Base-by-base conservation (phyloP, 352 stramenopile genomes). In the Globisporangium recalcitrans region DNA sequence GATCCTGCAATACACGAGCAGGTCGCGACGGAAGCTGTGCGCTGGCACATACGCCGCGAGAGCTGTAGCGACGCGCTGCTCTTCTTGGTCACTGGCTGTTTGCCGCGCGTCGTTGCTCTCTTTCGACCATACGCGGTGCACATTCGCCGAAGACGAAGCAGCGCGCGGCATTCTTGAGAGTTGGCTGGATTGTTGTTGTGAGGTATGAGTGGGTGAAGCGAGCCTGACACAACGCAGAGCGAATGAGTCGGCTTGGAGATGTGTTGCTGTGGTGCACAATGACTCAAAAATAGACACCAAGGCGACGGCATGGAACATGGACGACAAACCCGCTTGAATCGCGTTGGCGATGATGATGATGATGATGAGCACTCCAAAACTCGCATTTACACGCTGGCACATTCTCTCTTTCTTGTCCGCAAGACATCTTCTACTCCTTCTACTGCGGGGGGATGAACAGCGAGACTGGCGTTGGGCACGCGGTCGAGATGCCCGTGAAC, bases 1-100 rank as follows among this genome's bases (percentile, higher is more conserved):
- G 13, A 87, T 57, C 44, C 72, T 74, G 63, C 76, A 90, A 64
- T 85, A 91, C 47, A 71, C 70, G 4, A 90, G 69, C 38, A 90
- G 27, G 60, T 93, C 84, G 11, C 75, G 71, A 3, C 82, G 81
- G 52, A 93, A 87, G 29, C 59, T 68, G 38, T 76, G 67, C 40
- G 73, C 64, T 0, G 70, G 52, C 1, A 61, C 31, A 48, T 71
- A 67, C 14, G 57, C 54, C 58, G 51, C 58, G 40, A 79, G 46
- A n/a, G 52, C 62, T 48, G 68, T 62, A 13, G 57, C 47, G 21
- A 80, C 62, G 1, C 44, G 29, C 26, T 26, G 14, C 6, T 62
- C 62, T 22, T 70, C 58, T 10, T 68, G 52, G 1, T 60, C 58
- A 11, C 51, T 66, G 36, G 13, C 8, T 11, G 52, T 54, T 56